Base-by-base conservation (phyloP, 1,139 yeast genomes). In the Candida sp. region DNA sequence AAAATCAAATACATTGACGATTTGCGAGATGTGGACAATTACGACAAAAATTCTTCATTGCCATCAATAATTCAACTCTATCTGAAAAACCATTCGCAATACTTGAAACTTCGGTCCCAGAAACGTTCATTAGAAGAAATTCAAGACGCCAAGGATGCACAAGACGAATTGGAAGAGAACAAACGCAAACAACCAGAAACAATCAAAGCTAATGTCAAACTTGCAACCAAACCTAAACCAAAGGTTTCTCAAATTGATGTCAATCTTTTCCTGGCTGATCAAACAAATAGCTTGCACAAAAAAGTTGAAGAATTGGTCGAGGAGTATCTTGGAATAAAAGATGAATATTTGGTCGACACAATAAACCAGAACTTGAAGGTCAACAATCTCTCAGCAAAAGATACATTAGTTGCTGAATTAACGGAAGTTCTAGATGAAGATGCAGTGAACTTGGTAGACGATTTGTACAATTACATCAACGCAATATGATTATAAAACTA, bases 401-500 rank as follows among this genome's bases (percentile, higher is more conserved):
- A 60, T 3, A 64, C 56, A 12, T 63, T 79, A 40, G 49, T 70
- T 12, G 58, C 60, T 6, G 85, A 79, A 46, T 63, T 81, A 40
- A 57, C 59, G 6, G 83, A 81, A 49, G 75, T 82, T 1, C 59
- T 79, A 35, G 83, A 81, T 47, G 84, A 80, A 33, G 85, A 81
- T 55, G 76, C 84, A 1, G 58, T 53, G n/a, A 60, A 57, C 15
- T 69, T 77, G 41, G 74, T 73, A 2, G 66, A 73, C 22, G 71
- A 68, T 43, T 55, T 70, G 38, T 64, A 62, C 57, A 48, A 50
- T n/a, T 66, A 40, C 22, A 36, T 36, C 33, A 33, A 33, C 21
- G 27, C 30, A 4, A 27, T 35, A 1, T 6, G 23, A 42, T 23
- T 22, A 11, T 39, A 35, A 12, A 32, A 32, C 34, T 7, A 32